These are phyloP conservation scores for Solanum virginianum DNA, from an alignment of 257 asterid genomes.

Conservation along the genomic window DNA sequence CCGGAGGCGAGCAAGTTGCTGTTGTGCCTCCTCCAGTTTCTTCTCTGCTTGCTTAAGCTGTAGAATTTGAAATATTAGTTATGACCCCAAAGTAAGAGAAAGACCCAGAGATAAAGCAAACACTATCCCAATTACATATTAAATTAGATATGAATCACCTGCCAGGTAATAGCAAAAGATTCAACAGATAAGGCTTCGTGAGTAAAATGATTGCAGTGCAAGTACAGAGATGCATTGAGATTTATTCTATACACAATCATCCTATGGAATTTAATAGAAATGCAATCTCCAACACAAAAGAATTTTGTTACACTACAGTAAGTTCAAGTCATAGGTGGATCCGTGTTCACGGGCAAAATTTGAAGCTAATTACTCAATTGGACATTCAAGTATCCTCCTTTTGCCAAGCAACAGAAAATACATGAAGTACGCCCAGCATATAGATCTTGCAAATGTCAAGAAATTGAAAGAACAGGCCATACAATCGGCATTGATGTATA, in stretches of 20 bases:
- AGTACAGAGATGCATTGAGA: background rate
- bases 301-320: background rate
- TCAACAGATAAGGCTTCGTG: background rate
- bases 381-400: background rate
- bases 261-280: background rate
- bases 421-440: background rate
- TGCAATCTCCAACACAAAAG: background rate
- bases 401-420: background rate
- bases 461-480: background rate
- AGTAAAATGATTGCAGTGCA: background rate
- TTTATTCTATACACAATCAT: background rate
- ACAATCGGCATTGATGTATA: background rate
- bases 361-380: background rate
- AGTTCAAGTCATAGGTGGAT: background rate
- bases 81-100: background rate
- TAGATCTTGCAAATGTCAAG: background rate
- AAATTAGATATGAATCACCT: background rate
- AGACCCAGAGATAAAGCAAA: background rate
- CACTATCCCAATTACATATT: background rate
- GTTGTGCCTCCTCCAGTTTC: conserved; percentile 45
- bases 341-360: background rate
- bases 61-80: background rate
- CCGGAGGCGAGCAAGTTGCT: conserved; percentile 35
- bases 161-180: background rate
- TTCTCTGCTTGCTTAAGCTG: conserved; percentile 50